A percentile compares a stretch with the other conserved stretches of the same genome.
Evolutionary conservation across 1,139 yeast species (phyloP).

Genomic region (Pichia sp.): DNA sequence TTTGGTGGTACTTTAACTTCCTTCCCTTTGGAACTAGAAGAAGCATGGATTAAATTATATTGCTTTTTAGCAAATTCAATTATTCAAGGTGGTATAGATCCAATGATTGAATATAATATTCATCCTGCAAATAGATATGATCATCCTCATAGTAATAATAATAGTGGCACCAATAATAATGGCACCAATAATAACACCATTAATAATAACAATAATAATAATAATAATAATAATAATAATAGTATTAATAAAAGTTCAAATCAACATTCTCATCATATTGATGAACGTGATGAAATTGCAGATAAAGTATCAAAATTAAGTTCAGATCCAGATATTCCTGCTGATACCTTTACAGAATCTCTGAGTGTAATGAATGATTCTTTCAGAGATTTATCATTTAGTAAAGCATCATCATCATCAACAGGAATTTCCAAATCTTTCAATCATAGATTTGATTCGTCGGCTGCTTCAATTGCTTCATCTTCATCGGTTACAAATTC

Average conservation of each 20-base stretch:
- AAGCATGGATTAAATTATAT: slow-evolving; percentile 67
- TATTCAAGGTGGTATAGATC: slow-evolving; percentile 33
- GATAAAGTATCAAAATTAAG: background rate
- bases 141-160: background rate
- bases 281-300: slow-evolving; percentile 10
- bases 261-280: background rate
- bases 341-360: background rate
- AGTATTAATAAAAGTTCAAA: too few relatives aligned
- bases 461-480: background rate
- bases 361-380: slow-evolving; percentile 1
- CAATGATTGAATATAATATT: slow-evolving; percentile 26
- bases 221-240: too few relatives aligned
- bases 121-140: slow-evolving; percentile 7
- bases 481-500: background rate
- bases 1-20: slow-evolving; percentile 29
- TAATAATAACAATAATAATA: too few relatives aligned
- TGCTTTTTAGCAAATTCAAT: slow-evolving; percentile 53
- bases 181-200: too few relatives aligned
- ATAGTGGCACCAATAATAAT: too few relatives aligned
- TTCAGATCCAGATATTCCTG: background rate
- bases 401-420: too few relatives aligned
- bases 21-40: slow-evolving; percentile 46
- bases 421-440: background rate
- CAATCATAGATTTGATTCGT: slow-evolving; percentile 5
- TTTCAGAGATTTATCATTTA: slow-evolving; percentile 5